Base-by-base conservation (phyloP, 208 protist genomes). In the Crithidia expoeki region DNA sequence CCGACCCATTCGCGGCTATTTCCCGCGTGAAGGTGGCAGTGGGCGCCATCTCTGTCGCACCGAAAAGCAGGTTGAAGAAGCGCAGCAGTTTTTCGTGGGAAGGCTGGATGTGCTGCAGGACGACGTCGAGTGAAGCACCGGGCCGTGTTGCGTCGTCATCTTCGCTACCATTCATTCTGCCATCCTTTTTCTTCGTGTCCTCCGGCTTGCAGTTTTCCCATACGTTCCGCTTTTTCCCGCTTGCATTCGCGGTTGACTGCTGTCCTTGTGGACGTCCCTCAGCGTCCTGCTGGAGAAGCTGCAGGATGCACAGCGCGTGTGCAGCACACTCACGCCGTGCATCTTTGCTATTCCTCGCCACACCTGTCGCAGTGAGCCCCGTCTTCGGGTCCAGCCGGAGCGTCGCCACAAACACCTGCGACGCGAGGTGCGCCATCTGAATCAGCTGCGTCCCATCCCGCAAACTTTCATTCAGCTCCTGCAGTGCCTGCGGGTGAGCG, bases 321-420 rank as follows among this genome's bases (percentile, higher is more conserved):
- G 72, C 79, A 7, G 90, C 90, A 30, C 81, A 91, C 49, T 76
- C 76, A n/a, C 74, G 77, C 65, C 85, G 81, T 7, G 90, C 87
- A 40, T 71, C 64, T 30, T 89, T 92, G 38, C 47, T 44, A 28
- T 34, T 85, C 7, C 49, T 51, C 5, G 63, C 81, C 33, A 92
- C 83, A 5, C 87, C 90, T 0, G 68, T 87, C 2, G 90, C 90
- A 11, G 60, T 65, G 11, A 92, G 52, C 16, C 73, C 57, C 2
- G 59, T 67, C 30, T 44, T 17, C 19, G 64, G 38, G 55, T 95
- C 86, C 12, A 92, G 70, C 2, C 72, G 19, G 4, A 90, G 72
- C 11, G 81, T 90, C 9, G 81, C 76, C 12, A 88, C 86, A 58
- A 83, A 83, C 21, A 84, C 71, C 19, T 79, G 53, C 2, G 47